These are phyloP conservation scores for Plasmodium ovale DNA, from an alignment of 169 alveolate species.

Conservation along the genomic window DNA sequence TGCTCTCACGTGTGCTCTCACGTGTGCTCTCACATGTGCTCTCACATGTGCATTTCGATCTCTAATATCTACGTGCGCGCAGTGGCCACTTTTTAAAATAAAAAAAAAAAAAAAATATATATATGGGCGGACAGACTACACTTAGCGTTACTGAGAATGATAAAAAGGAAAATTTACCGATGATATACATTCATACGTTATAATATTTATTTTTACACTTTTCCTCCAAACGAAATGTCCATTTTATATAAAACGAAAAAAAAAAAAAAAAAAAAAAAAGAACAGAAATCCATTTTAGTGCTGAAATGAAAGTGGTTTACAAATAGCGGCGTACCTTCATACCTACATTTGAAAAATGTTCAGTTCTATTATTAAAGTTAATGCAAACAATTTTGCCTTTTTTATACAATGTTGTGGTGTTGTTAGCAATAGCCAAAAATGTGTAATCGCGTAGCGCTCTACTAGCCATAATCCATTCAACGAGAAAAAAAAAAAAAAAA, in stretches of 20 bases:
- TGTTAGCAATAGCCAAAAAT: no score
- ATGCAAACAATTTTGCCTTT: neutral
- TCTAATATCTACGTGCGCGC: neutral
- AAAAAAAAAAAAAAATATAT: conserved; percentile 22
- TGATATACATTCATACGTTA: neutral
- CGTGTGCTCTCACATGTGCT: no score
- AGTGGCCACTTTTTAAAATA: neutral
- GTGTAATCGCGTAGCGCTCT: no score
- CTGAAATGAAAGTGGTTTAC: no score
- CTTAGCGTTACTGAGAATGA: neutral
- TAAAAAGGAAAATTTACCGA: neutral
- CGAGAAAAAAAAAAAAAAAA: conserved; percentile 11
- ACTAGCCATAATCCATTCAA: neutral
- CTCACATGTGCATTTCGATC: no score
- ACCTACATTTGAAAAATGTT: no score
- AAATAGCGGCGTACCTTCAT: no score
- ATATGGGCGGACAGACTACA: no score
- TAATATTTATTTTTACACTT: conserved; percentile 1
- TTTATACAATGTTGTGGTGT: no score
- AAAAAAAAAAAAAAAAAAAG: neutral
- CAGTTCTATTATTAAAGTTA: neutral
- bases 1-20: no score
- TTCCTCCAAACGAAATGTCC: neutral
- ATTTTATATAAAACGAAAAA: neutral
- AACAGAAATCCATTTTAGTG: neutral